A percentile compares a stretch with the other conserved stretches of the same genome.
Evolutionary conservation across 2,329 filamentous ascomycete species (phyloP).

Genomic region (Metarhizium album): DNA sequence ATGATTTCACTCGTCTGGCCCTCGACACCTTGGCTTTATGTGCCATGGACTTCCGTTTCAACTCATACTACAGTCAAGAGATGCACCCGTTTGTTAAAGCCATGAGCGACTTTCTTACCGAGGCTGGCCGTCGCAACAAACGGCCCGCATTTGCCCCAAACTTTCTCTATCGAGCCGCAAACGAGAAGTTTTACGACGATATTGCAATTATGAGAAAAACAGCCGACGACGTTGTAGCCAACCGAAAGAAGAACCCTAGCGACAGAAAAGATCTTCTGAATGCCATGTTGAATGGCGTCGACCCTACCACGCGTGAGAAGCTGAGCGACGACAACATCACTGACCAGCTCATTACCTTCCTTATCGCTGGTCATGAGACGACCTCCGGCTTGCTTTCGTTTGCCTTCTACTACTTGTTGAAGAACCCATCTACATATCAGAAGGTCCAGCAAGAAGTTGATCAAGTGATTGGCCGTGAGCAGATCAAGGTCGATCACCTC

Average conservation of each 20-base stretch:
- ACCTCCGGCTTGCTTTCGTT: slow-evolving; percentile 58
- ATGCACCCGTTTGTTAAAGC: slow-evolving; percentile 60
- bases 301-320: slow-evolving; percentile 56
- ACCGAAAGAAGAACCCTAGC: slow-evolving; percentile 42
- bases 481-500: slow-evolving; percentile 50
- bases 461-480: slow-evolving; percentile 45
- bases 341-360: slow-evolving; percentile 62
- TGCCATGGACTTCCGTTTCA: slow-evolving; percentile 63
- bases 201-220: slow-evolving; percentile 44
- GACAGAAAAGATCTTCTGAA: slow-evolving; percentile 57
- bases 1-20: slow-evolving; percentile 63
- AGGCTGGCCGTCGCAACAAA: slow-evolving; percentile 39
- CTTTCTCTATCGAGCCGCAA: slow-evolving; percentile 37
- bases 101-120: slow-evolving; percentile 53
- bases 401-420: slow-evolving; percentile 52
- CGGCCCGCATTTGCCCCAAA: slow-evolving; percentile 34
- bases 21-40: slow-evolving; percentile 64
- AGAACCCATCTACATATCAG: slow-evolving; percentile 46
- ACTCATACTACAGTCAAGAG: slow-evolving; percentile 59
- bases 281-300: slow-evolving; percentile 57
- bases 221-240: slow-evolving; percentile 48
- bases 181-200: slow-evolving; percentile 41
- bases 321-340: slow-evolving; percentile 52
- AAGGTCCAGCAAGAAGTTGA: slow-evolving; percentile 61
- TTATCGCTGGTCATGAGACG: slow-evolving; percentile 63